These are phyloP conservation scores for Lolium perenne DNA, from an alignment of 176 grass and related monocot species.

Conservation along the genomic window DNA sequence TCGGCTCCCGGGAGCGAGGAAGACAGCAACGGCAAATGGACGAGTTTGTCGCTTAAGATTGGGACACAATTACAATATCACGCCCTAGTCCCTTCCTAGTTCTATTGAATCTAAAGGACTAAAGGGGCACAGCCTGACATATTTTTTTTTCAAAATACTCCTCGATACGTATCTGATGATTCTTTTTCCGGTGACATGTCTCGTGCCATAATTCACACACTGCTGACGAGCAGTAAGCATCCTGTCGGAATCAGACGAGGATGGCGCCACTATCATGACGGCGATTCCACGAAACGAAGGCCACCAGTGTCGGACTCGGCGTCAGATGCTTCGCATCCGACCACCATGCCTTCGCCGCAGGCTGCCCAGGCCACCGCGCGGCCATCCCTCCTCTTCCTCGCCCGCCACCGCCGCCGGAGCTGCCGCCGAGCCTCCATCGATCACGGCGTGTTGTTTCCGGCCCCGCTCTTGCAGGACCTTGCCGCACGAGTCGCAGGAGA, in stretches of 20 bases:
- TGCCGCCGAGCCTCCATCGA: neutral
- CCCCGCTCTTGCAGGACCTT: constrained; percentile 36
- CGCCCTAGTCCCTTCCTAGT: too few relatives aligned
- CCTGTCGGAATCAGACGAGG: neutral
- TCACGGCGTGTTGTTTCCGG: neutral
- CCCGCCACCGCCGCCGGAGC: neutral
- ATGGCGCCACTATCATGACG: neutral
- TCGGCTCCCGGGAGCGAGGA: too few relatives aligned
- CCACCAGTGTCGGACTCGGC: constrained; percentile 26
- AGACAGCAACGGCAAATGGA: too few relatives aligned
- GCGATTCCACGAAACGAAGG: neutral
- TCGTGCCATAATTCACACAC: neutral
- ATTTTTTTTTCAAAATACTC: neutral
- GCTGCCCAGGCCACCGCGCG: neutral
- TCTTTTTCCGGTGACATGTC: neutral
- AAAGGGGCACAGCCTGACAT: neutral
- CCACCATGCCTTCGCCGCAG: neutral
- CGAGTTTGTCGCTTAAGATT: too few relatives aligned
- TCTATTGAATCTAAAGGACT: neutral
- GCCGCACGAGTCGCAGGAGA: constrained; percentile 47
- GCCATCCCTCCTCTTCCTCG: neutral
- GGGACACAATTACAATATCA: too few relatives aligned
- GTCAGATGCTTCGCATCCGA: constrained; percentile 27
- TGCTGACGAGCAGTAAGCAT: neutral
- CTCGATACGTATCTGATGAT: neutral